A percentile compares a stretch with the other conserved stretches of the same genome.
Evolutionary conservation across 2,329 filamentous ascomycete genomes (phyloP).

Genomic region (Didymella keratinophila): DNA sequence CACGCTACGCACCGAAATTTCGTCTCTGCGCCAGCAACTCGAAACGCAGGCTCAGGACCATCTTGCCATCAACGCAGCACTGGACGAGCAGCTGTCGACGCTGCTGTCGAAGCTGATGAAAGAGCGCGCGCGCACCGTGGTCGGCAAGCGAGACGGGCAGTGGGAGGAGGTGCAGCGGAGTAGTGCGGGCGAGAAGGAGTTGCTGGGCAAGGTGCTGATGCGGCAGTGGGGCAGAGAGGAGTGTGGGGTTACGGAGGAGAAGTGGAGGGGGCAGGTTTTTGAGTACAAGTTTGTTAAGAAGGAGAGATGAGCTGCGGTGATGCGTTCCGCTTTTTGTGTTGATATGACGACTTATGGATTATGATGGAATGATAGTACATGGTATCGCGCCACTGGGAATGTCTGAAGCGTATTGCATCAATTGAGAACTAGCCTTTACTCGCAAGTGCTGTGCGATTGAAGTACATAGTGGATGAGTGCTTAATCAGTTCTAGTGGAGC

Average conservation of each 20-base stretch:
- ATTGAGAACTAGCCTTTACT: too few relatives aligned
- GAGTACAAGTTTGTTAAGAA: constrained; percentile 42
- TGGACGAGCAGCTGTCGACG: constrained; percentile 45
- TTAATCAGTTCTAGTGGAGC: background rate
- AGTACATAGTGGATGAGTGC: background rate
- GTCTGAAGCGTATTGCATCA: too few relatives aligned
- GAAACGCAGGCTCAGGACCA: constrained; percentile 36
- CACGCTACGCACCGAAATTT: constrained; percentile 22
- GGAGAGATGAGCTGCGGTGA: background rate
- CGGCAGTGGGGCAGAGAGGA: constrained; percentile 50
- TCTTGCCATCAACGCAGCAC: constrained; percentile 41
- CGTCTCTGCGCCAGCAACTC: constrained; percentile 30
- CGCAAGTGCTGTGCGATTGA: too few relatives aligned
- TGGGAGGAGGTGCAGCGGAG: constrained; percentile 41
- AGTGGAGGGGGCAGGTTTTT: constrained; percentile 38
- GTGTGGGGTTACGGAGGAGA: constrained; percentile 34
- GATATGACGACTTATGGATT: background rate
- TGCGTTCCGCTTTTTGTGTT: too few relatives aligned
- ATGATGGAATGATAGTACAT: background rate
- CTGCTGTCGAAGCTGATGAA: constrained; percentile 43
- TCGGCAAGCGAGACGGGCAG: constrained; percentile 45
- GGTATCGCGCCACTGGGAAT: background rate
- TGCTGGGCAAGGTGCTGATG: constrained; percentile 44
- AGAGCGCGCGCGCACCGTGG: constrained; percentile 40
- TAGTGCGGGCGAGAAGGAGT: constrained; percentile 37